Percentiles rank a stretch among this genome's conserved stretches.
Conservation (phyloP, 306 rosid genomes). For the Quercus cerris region DNA sequence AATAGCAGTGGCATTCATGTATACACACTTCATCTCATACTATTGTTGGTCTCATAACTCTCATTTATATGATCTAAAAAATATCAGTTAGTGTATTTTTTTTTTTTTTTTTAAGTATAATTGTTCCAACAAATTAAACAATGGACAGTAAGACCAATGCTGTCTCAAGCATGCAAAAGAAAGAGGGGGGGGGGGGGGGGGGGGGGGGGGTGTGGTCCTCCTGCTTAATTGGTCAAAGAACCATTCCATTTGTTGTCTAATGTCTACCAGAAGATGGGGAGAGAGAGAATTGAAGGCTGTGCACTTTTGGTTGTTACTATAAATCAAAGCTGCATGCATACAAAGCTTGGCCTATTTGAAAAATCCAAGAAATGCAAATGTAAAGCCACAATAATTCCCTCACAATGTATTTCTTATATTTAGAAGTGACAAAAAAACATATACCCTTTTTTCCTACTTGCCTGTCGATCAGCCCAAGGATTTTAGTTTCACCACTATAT, state of each 20-base stretch:
- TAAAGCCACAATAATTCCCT: no score
- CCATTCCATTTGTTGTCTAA: background rate
- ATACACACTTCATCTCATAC: no score
- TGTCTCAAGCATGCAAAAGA: background rate
- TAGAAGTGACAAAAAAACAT: slow-evolving; percentile 7
- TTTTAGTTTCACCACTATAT: background rate
- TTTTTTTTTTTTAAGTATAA: no score
- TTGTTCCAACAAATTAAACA: no score
- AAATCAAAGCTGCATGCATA: background rate
- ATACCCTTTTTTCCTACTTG: background rate
- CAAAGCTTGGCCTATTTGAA: background rate
- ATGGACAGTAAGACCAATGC: no score
- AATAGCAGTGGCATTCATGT: no score
- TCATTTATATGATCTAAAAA: no score
- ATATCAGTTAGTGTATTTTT: no score
- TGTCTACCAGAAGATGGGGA: background rate
- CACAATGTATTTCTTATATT: background rate
- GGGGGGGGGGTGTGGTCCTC: background rate
- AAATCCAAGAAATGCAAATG: background rate
- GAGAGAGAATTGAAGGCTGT: background rate
- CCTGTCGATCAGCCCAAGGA: slow-evolving; percentile 37
- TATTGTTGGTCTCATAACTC: no score
- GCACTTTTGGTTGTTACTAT: background rate
- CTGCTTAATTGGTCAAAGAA: background rate
- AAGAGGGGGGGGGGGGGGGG: rapidly evolving